Conservation (phyloP, 2,329 filamentous ascomycete genomes). For the Saccharata proteae region DNA sequence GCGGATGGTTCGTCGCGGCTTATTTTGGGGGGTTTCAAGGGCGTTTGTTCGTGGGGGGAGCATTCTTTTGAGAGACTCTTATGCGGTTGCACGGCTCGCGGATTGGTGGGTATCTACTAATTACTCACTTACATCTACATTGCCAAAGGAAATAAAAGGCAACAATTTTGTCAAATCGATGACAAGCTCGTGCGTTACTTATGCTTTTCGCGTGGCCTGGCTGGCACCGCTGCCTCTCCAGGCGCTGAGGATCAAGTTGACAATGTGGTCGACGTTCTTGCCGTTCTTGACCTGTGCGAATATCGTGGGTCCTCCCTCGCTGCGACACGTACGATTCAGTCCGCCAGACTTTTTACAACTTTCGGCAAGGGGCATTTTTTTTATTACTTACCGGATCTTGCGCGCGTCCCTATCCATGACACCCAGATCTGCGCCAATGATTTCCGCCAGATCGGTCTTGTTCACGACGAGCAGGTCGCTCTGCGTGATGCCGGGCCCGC, state of each 20-base stretch:
- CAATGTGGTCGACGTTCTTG: conserved; percentile 73
- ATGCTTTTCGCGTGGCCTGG: conserved; percentile 16
- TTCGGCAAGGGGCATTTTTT: neutral
- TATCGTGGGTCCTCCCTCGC: conserved; percentile 87
- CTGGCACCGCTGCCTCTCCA: conserved; percentile 80
- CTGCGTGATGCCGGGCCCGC: conserved; percentile 92
- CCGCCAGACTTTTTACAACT: neutral
- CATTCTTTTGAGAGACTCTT: no score
- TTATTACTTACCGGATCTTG: conserved; percentile 54
- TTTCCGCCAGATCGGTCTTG: conserved; percentile 88
- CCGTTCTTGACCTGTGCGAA: conserved; percentile 96
- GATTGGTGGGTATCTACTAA: no score
- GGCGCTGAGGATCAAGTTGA: conserved; percentile 76
- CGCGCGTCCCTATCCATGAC: conserved; percentile 93
- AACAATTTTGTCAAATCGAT: no score
- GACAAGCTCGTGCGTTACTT: no score
- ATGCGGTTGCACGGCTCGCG: no score
- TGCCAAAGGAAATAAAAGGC: no score
- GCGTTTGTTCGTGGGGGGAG: no score
- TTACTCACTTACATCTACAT: no score
- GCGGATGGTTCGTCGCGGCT: no score
- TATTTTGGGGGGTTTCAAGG: no score
- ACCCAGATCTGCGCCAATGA: conserved; percentile 75
- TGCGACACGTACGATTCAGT: conserved; percentile 13
- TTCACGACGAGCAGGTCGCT: conserved; percentile 90